phyloP scores from a whole-genome alignment of 768 basidiomycete species.

The Podaxis sp. region DNA sequence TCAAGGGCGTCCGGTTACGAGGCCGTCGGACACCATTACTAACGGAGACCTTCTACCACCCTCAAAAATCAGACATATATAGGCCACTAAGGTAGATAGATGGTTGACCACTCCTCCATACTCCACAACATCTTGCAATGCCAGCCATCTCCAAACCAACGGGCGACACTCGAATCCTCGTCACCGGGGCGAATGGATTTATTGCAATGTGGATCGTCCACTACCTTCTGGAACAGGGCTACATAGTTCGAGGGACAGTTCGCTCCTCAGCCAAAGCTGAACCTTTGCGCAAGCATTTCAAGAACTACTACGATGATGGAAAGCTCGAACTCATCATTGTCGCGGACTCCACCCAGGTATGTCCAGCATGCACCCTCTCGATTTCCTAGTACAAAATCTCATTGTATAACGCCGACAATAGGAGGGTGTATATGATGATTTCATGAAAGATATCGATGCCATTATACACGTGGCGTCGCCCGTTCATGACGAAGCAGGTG shows the following conservation, averaged over 20 bases:
- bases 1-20: no score
- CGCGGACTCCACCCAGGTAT: slow-evolving; percentile 6
- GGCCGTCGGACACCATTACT: no score
- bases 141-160: background rate
- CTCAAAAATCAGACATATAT: no score
- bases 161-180: background rate
- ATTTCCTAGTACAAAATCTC: background rate
- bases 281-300: slow-evolving; percentile 5
- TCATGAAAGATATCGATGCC: slow-evolving; percentile 14
- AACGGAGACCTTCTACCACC: no score
- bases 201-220: slow-evolving; percentile 15
- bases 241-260: slow-evolving; percentile 15
- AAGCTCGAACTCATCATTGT: slow-evolving; percentile 6
- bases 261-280: slow-evolving; percentile 11
- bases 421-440: slow-evolving; percentile 14
- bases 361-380: background rate
- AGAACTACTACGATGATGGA: background rate
- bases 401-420: background rate
- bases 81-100: background rate
- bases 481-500: slow-evolving; percentile 6
- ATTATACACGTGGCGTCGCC: slow-evolving; percentile 17
- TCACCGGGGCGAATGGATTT: slow-evolving; percentile 17
- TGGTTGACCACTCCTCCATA: background rate
- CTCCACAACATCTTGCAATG: background rate
- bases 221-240: slow-evolving; percentile 16